These are phyloP conservation scores for Colletotrichum sp. DNA, from an alignment of 2,329 filamentous ascomycete genomes.

Conservation along the genomic window DNA sequence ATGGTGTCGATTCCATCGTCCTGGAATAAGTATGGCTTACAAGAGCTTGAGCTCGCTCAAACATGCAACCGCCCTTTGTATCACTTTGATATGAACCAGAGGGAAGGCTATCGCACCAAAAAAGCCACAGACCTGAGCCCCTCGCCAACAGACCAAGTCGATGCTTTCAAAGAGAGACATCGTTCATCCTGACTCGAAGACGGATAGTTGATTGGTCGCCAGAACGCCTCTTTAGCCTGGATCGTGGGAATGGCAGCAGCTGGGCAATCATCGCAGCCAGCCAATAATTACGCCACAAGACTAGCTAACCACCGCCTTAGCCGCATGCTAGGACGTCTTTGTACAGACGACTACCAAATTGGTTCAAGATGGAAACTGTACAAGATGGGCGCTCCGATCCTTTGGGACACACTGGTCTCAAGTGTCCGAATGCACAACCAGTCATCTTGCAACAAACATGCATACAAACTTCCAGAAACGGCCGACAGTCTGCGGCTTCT, in stretches of 20 bases:
- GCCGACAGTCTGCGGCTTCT: neutral
- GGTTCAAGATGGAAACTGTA: neutral
- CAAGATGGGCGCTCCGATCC: neutral
- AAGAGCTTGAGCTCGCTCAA: neutral
- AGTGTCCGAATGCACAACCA: neutral
- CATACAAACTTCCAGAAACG: neutral
- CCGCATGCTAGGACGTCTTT: neutral
- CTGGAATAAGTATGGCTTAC: neutral
- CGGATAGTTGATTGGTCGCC: neutral
- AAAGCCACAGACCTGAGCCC: neutral
- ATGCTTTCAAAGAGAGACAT: conserved; percentile 12
- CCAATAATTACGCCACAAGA: conserved; percentile 13
- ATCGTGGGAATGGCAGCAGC: neutral
- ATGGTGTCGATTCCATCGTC: neutral
- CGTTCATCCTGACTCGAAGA: neutral
- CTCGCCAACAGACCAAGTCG: neutral
- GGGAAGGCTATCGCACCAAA: neutral
- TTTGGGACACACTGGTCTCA: neutral
- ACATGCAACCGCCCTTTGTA: neutral
- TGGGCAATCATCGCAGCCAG: neutral
- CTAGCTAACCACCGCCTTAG: neutral
- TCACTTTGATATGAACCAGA: neutral
- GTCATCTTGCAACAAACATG: neutral
- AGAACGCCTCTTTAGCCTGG: neutral
- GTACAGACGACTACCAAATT: neutral